Evolutionary conservation across 345 rosid species (phyloP).

Genomic region (Adansonia digitata): DNA sequence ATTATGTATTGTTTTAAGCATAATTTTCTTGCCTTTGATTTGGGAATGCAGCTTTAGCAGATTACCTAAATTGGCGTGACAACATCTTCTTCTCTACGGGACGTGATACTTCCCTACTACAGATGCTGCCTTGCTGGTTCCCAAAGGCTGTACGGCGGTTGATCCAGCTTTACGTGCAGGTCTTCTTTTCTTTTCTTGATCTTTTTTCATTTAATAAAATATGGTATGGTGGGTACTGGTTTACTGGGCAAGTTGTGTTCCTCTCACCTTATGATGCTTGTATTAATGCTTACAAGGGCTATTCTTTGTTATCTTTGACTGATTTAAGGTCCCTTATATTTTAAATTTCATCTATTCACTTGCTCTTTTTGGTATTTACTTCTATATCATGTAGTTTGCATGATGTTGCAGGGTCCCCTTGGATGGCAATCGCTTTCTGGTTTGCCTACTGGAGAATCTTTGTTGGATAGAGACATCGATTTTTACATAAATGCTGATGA

Average conservation of each 20-base stretch:
- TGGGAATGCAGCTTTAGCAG: slow-evolving; percentile 53
- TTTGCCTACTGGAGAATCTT: slow-evolving; percentile 64
- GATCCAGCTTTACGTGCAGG: slow-evolving; percentile 93
- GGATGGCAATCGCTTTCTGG: slow-evolving; percentile 85
- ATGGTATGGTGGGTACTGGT: background rate
- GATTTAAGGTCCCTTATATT: background rate
- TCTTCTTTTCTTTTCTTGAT: slow-evolving; percentile 21
- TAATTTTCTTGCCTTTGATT: slow-evolving; percentile 7
- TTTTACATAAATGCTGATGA: slow-evolving; percentile 58
- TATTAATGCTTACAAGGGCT: background rate
- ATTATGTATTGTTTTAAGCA: slow-evolving; percentile 5
- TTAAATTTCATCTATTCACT: background rate
- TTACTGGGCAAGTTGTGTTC: background rate
- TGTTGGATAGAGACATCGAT: slow-evolving; percentile 59
- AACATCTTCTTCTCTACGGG: slow-evolving; percentile 78
- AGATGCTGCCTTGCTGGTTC: slow-evolving; percentile 97
- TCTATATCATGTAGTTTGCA: slow-evolving; percentile 14
- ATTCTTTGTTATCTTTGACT: background rate
- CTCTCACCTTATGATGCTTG: background rate
- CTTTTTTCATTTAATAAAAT: slow-evolving; percentile 3
- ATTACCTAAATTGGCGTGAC: slow-evolving; percentile 89
- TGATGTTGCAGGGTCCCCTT: slow-evolving; percentile 76
- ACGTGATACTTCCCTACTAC: slow-evolving; percentile 86
- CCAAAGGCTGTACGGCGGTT: slow-evolving; percentile 86
- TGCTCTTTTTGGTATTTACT: background rate